phyloP scores from a whole-genome alignment of 169 alveolate species.

The Ophryocystis elektroscirrha region DNA sequence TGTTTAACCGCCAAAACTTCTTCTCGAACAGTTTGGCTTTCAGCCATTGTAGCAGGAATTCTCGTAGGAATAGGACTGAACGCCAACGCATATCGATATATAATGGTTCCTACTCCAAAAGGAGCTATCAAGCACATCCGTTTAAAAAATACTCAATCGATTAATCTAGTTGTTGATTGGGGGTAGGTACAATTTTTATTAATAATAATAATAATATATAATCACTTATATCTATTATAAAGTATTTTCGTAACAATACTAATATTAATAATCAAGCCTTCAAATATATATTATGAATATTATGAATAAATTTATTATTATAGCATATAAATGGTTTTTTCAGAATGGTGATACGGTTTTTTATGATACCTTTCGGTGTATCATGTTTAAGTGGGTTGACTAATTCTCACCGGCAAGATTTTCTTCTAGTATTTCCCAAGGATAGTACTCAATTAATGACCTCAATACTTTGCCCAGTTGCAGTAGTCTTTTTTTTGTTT shows the following conservation, averaged over 20 bases:
- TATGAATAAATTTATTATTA: no score
- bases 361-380: constrained; percentile 20
- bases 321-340: constrained; percentile 1
- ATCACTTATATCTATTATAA: no score
- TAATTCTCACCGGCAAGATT: constrained; percentile 7
- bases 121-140: no score
- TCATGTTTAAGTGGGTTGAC: constrained; percentile 15
- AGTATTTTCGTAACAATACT: no score
- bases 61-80: constrained; percentile 23
- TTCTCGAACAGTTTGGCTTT: constrained; percentile 9
- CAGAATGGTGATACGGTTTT: constrained; percentile 21
- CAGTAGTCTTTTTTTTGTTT: constrained; percentile 6
- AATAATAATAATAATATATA: constrained; percentile 10
- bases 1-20: constrained; percentile 10
- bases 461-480: constrained; percentile 12
- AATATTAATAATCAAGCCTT: no score
- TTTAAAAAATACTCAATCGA: no score
- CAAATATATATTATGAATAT: no score
- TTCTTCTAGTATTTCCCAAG: constrained; percentile 16
- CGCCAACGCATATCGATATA: constrained; percentile 19
- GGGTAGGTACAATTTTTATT: neutral
- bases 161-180: neutral
- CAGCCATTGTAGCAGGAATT: constrained; percentile 20
- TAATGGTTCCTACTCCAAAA: neutral
- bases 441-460: constrained; percentile 9